These are phyloP conservation scores for Bacidia gigantensis DNA, from an alignment of 495 filamentous ascomycete species.

Conservation along the genomic window DNA sequence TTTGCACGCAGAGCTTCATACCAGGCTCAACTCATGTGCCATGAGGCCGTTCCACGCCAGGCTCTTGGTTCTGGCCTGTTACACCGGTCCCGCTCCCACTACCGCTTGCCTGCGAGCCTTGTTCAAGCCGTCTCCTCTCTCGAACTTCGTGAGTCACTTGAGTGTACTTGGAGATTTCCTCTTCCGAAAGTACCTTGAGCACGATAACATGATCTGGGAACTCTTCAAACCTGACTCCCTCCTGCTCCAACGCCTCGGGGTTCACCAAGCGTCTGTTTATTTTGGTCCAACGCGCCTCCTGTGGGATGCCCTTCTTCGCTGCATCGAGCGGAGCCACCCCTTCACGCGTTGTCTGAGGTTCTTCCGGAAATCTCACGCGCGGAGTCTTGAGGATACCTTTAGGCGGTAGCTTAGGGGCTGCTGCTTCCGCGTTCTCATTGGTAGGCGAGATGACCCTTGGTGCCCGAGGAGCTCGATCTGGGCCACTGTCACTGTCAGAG, in stretches of 20 bases:
- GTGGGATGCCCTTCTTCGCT: conserved; percentile 44
- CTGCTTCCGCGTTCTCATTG: conserved; percentile 21
- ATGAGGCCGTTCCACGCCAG: neutral
- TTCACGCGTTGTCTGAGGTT: conserved; percentile 49
- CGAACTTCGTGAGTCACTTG: conserved; percentile 42
- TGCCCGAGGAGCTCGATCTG: conserved; percentile 12
- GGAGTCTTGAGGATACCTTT: conserved; percentile 53
- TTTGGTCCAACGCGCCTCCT: conserved; percentile 58
- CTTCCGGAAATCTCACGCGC: conserved; percentile 55
- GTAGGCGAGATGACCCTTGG: conserved; percentile 32
- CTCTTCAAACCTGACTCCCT: conserved; percentile 55
- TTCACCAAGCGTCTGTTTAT: conserved; percentile 52
- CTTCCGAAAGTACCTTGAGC: conserved; percentile 43
- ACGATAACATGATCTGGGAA: conserved; percentile 49
- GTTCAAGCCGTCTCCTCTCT: conserved; percentile 17
- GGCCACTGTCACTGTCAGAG: conserved; percentile 16
- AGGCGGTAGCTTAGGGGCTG: conserved; percentile 28
- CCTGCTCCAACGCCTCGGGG: conserved; percentile 49
- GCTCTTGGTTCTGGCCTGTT: neutral
- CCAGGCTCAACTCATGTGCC: too few species aligned
- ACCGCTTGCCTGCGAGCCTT: neutral
- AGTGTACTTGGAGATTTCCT: conserved; percentile 47
- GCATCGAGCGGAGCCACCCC: conserved; percentile 58
- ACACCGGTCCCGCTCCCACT: neutral
- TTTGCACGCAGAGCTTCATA: too few species aligned